Evolutionary conservation across 23 red algal species (phyloP), one percentile per base, ranked within the genome.

Genomic region (Gracilariopsis chorda): DNA sequence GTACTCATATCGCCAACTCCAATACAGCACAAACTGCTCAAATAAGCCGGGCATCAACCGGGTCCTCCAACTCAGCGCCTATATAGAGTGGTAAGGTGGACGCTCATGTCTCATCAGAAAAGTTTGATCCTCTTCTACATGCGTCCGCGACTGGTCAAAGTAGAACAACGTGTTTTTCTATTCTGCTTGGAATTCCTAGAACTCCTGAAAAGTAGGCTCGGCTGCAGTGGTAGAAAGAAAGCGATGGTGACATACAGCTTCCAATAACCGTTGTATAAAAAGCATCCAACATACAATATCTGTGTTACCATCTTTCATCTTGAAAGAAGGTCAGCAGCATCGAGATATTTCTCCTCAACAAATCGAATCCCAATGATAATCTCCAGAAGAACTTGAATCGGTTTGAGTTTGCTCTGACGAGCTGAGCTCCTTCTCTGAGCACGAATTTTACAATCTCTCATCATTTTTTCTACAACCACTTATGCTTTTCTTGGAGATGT

Each of bases 121-220:
- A 82, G 43, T 91, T 57, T 37, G 34, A 57, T 19, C 88, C 63
- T 30, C 69, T 75, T 7, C 67, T 47, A 42, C 72, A 94, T 32
- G 91, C 81, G 44, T 94, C 91, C 37, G 91, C 91, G 42, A 94
- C 72, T 42, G 86, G 71, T 80, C 81, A 86, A 21, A 94, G 52
- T 32, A 94, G 29, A 23, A 86, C 37, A 32, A 48, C 46, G 43
- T 94, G 78, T 17, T 84, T 61, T 0, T 48, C 67, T 19, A 78
- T 33, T 23, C 35, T 58, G 14, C 78, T 59, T 10, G 82, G 71
- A 68, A 85, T 21, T 63, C 51, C 69, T 87, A 42, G 41, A 94
- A 80, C 36, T 94, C 91, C 32, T 44, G 56, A 34, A 94, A 76
- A 2, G 82, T 78, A 7, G 71, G 46, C 13, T 60, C 64, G 37